phyloP scores from a whole-genome alignment of 2,329 filamentous ascomycete species.

The Ceratocystis albifundus region DNA sequence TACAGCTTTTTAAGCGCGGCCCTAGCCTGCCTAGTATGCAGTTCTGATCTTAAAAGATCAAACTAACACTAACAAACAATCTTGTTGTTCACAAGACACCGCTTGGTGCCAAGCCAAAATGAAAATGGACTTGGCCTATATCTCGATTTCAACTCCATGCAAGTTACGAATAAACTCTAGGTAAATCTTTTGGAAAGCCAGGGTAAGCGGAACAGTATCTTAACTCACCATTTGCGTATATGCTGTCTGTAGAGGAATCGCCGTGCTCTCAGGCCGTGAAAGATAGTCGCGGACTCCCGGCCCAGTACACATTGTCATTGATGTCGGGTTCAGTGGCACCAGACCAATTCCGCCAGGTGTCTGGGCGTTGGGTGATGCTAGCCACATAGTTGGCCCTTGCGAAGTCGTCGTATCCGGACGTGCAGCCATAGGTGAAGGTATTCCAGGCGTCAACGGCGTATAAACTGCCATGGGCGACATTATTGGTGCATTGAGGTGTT shows the following conservation, averaged over 20 bases:
- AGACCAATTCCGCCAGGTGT: not conserved
- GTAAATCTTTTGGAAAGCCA: not conserved
- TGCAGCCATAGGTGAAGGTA: not conserved
- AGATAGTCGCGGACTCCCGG: not conserved
- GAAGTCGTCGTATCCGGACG: not conserved
- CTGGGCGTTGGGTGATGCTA: not conserved
- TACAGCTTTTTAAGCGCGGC: not conserved
- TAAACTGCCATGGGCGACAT: conserved; percentile 1
- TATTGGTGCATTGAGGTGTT: not conserved
- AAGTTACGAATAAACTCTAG: not conserved
- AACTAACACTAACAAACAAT: not conserved
- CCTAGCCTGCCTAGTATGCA: not conserved
- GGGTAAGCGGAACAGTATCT: not conserved
- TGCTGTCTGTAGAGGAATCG: not conserved
- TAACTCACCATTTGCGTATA: conserved; percentile 6
- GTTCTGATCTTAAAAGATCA: not conserved
- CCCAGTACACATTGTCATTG: conserved; percentile 7
- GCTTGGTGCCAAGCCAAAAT: not conserved
- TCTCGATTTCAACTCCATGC: not conserved
- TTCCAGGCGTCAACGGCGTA: not conserved
- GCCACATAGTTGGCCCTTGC: conserved; percentile 7
- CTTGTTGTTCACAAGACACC: not conserved
- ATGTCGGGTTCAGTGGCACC: not conserved
- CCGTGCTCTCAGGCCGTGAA: not conserved
- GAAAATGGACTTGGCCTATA: not conserved